Percentiles rank a stretch among this genome's conserved stretches.
Evolutionary conservation across 192 early-diverging fungal species (phyloP).

Genomic region (Chytriomyces sp.): DNA sequence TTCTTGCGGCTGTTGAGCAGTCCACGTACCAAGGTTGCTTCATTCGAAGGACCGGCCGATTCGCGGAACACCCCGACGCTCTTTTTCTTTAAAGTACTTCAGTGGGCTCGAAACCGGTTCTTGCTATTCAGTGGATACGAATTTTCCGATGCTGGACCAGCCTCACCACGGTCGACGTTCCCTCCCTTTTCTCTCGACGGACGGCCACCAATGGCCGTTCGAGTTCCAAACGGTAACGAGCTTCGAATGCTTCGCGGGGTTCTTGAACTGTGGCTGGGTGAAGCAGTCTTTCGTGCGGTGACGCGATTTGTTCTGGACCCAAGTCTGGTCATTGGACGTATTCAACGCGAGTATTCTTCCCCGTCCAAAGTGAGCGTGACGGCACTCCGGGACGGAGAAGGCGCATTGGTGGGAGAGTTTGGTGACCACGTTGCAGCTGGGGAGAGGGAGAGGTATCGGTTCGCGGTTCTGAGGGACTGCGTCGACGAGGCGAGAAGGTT

Average conservation of each 20-base stretch:
- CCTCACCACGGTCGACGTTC: not conserved
- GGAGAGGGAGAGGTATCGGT: slow-evolving; percentile 6
- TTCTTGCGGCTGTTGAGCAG: slow-evolving; percentile 6
- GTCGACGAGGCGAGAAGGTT: not conserved
- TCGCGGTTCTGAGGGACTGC: slow-evolving; percentile 1
- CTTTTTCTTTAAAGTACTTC: not conserved
- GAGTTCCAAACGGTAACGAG: not conserved
- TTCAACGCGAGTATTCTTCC: slow-evolving; percentile 1
- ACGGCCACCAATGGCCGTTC: not conserved
- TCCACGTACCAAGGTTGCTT: not conserved
- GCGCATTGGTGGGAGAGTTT: slow-evolving; percentile 11
- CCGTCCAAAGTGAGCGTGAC: not conserved
- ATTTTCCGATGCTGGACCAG: not conserved
- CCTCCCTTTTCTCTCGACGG: slow-evolving; percentile 2
- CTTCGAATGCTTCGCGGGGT: not conserved
- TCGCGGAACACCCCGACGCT: not conserved
- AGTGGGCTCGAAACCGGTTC: not conserved
- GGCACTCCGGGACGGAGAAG: not conserved
- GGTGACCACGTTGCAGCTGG: slow-evolving; percentile 1
- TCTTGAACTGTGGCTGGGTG: slow-evolving; percentile 10
- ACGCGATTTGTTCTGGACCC: slow-evolving; percentile 38
- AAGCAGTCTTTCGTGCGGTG: slow-evolving; percentile 17
- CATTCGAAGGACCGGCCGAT: too few species aligned
- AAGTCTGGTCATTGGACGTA: slow-evolving; percentile 21
- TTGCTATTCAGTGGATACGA: not conserved